A percentile compares a stretch with the other conserved stretches of the same genome.
Conservation (phyloP, 208 protist genomes). For the Trypanosoma mega region DNA sequence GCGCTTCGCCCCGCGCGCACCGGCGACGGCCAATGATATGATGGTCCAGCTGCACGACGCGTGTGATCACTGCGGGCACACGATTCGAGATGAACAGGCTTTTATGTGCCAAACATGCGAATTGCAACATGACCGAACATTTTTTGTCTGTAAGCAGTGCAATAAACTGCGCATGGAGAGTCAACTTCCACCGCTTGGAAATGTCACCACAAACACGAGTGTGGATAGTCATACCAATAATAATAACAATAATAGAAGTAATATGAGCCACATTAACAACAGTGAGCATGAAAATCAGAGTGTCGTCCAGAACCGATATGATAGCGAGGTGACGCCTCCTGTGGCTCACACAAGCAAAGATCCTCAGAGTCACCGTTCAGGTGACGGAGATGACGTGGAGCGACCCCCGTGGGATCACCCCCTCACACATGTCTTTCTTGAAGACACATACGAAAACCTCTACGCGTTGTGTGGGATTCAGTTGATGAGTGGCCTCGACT, state of each 20-base stretch:
- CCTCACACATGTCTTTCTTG: constrained; percentile 72
- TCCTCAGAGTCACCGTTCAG: not conserved
- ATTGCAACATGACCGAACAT: constrained; percentile 45
- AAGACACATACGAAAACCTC: constrained; percentile 82
- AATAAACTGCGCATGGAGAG: constrained; percentile 48
- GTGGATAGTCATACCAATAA: not conserved
- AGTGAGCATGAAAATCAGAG: not conserved
- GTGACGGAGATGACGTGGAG: constrained; percentile 1
- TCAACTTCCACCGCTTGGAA: constrained; percentile 7
- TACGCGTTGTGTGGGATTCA: constrained; percentile 66
- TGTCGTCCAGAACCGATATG: constrained; percentile 6
- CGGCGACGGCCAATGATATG: constrained; percentile 64
- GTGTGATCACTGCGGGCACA: constrained; percentile 68
- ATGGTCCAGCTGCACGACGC: constrained; percentile 66
- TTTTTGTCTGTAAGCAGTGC: constrained; percentile 71
- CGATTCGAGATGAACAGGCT: constrained; percentile 43
- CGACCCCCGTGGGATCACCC: constrained; percentile 50
- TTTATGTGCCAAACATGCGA: constrained; percentile 87
- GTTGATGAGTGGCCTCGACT: constrained; percentile 43
- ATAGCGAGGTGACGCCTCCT: not conserved
- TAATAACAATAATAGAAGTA: not conserved
- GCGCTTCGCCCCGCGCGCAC: constrained; percentile 56
- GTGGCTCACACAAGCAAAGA: not conserved
- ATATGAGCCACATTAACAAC: not conserved
- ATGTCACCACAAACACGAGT: not conserved